Evolutionary conservation across 345 rosid species (phyloP).

Genomic region (Reutealis trisperma): DNA sequence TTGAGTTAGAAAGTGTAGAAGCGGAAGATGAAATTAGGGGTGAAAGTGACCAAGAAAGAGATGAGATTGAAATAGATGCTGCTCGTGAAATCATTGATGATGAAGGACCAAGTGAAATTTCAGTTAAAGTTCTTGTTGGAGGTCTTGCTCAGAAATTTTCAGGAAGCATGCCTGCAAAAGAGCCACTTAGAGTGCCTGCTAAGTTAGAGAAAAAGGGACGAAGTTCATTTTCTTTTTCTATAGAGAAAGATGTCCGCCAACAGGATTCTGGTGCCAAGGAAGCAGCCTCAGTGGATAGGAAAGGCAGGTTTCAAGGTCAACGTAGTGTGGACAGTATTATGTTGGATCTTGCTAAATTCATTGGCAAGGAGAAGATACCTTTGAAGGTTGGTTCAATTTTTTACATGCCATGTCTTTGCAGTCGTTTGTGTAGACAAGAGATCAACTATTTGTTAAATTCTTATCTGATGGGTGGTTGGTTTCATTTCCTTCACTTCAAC

Average conservation of each 20-base stretch:
- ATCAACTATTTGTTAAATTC: slow-evolving; percentile 4
- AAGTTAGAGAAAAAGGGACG: slow-evolving; percentile 60
- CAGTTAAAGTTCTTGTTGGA: slow-evolving; percentile 77
- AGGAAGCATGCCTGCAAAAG: slow-evolving; percentile 47
- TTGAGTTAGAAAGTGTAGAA: slow-evolving; percentile 61
- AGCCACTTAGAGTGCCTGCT: slow-evolving; percentile 75
- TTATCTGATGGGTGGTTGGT: slow-evolving; percentile 10
- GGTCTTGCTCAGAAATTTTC: slow-evolving; percentile 66
- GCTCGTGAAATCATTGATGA: slow-evolving; percentile 50
- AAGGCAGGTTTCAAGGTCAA: slow-evolving; percentile 60
- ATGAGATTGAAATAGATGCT: slow-evolving; percentile 55
- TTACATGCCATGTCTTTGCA: neutral
- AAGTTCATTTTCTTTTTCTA: slow-evolving; percentile 62
- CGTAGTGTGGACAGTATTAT: slow-evolving; percentile 63
- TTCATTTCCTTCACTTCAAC: slow-evolving; percentile 17
- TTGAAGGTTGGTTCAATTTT: slow-evolving; percentile 58
- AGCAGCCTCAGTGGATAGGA: slow-evolving; percentile 43
- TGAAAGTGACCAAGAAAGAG: slow-evolving; percentile 57
- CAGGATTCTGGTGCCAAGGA: slow-evolving; percentile 52
- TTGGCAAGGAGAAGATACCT: slow-evolving; percentile 89
- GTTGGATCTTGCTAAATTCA: slow-evolving; percentile 76
- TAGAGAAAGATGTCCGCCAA: slow-evolving; percentile 55
- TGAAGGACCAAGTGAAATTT: slow-evolving; percentile 59
- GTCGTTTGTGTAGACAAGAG: neutral
- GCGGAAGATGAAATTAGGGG: slow-evolving; percentile 53